Base-by-base conservation (phyloP, 805 yeast species). In the Yamadazyma kitorensis region DNA sequence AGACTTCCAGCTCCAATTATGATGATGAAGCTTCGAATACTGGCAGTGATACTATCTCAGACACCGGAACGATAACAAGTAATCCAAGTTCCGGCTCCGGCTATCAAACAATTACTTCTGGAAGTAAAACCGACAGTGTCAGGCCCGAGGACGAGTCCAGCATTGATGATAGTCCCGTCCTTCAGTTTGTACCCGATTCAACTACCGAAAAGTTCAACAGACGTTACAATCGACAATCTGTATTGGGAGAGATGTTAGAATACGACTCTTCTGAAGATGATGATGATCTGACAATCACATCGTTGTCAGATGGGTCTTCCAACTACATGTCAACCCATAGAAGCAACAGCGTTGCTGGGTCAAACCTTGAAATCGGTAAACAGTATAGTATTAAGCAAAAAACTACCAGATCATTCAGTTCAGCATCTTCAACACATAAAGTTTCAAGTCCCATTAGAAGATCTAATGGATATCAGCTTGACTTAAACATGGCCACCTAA, bases 201-300 rank as follows among this genome's bases (percentile, higher is more conserved):
- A 22, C 39, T 17, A 16, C 39, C 11, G 57, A 53, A 31, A 55
- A 51, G 32, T 57, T 66, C 41, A 40, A 47, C 43, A 49, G 40
- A 30, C 45, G 41, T 25, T 51, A 37, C 38, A 61, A 67, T 37
- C 55, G 73, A 34, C 56, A 63, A 34, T 64, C 70, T 8, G 57
- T 67, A 47, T 49, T 67, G 41, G 68, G 70, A 20, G 71, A 67
- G 8, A 65, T 67, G 73, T 51, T 67, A 36, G 72, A 65, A 34
- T 64, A 67, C 43, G 57, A 54, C n/a, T 64, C 70, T 6, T 45
- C 48, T 3, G 47, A 41, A 25, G 29, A 24, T 14, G 40, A 42
- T 21, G 22, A 30, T 6, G 39, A 37, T 13, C 39, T 39, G 39
- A 21, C 26, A 13, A 13, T 14, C 14, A 13, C 16, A 2, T 34